phyloP scores from a whole-genome alignment of 805 yeast genomes.

The Grigorovia yakushimaensis region DNA sequence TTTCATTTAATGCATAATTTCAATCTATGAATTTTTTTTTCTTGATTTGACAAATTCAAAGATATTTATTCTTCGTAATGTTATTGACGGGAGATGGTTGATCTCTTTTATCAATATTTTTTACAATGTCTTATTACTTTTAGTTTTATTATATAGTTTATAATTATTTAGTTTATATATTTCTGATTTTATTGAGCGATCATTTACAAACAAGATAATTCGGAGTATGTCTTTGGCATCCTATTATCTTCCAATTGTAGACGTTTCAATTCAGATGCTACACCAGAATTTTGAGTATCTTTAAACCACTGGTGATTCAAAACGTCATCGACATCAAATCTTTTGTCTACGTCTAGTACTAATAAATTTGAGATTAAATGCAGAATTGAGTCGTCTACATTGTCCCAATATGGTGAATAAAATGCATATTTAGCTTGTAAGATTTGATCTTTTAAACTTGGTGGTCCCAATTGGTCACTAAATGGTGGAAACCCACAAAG shows the following conservation, averaged over 20 bases:
- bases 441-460: conserved; percentile 68
- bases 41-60: no score
- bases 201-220: conserved; percentile 21
- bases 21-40: no score
- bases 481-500: conserved; percentile 81
- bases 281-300: conserved; percentile 6
- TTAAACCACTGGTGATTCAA: conserved; percentile 80
- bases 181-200: conserved; percentile 1
- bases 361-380: conserved; percentile 56
- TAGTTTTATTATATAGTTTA: neutral
- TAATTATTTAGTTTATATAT: neutral
- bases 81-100: no score
- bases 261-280: conserved; percentile 15
- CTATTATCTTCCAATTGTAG: conserved; percentile 24
- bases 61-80: no score
- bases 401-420: conserved; percentile 74
- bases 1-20: no score
- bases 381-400: conserved; percentile 51
- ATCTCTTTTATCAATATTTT: no score
- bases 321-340: conserved; percentile 81
- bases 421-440: conserved; percentile 58
- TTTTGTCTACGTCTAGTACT: conserved; percentile 51
- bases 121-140: neutral
- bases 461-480: conserved; percentile 74
- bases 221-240: conserved; percentile 32